These are phyloP conservation scores for Hibiscus tridactylites DNA, from an alignment of 345 rosid genomes.

Conservation along the genomic window DNA sequence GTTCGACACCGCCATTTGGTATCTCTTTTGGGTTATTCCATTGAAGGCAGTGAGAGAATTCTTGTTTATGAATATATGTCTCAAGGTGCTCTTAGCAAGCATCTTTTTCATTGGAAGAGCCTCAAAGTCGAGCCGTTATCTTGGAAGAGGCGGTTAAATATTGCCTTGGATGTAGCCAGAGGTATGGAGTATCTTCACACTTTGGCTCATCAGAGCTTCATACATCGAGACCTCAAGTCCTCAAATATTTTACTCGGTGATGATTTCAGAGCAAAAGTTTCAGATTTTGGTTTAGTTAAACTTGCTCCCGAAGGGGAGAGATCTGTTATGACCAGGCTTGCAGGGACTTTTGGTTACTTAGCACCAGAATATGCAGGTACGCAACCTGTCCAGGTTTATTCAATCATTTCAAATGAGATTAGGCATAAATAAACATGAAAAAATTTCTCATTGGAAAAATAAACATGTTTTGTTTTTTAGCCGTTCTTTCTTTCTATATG, in stretches of 20 bases:
- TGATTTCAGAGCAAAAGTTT: slow-evolving; percentile 65
- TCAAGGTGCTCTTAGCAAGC: slow-evolving; percentile 70
- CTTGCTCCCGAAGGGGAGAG: slow-evolving; percentile 69
- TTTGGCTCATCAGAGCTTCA: slow-evolving; percentile 64
- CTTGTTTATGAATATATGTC: slow-evolving; percentile 79
- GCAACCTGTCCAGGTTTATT: slow-evolving; percentile 10
- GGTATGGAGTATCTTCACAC: slow-evolving; percentile 75
- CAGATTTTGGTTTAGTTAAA: slow-evolving; percentile 72
- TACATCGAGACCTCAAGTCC: slow-evolving; percentile 73
- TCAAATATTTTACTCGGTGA: slow-evolving; percentile 68
- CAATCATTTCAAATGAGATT: slow-evolving; percentile 1
- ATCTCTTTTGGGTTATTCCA: slow-evolving; percentile 57
- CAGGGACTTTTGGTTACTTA: slow-evolving; percentile 75
- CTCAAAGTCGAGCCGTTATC: slow-evolving; percentile 58
- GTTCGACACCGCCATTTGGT: slow-evolving; percentile 73
- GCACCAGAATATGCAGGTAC: slow-evolving; percentile 84
- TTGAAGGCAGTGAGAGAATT: slow-evolving; percentile 57
- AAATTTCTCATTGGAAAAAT: background rate
- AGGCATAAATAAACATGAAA: background rate
- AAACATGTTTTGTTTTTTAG: background rate
- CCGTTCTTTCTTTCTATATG: background rate
- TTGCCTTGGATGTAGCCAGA: slow-evolving; percentile 74
- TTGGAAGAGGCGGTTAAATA: slow-evolving; percentile 59
- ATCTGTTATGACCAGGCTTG: slow-evolving; percentile 62
- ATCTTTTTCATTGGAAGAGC: slow-evolving; percentile 70